Evolutionary conservation across 768 basidiomycete genomes (phyloP).

Genomic region (Zangia roseola): DNA sequence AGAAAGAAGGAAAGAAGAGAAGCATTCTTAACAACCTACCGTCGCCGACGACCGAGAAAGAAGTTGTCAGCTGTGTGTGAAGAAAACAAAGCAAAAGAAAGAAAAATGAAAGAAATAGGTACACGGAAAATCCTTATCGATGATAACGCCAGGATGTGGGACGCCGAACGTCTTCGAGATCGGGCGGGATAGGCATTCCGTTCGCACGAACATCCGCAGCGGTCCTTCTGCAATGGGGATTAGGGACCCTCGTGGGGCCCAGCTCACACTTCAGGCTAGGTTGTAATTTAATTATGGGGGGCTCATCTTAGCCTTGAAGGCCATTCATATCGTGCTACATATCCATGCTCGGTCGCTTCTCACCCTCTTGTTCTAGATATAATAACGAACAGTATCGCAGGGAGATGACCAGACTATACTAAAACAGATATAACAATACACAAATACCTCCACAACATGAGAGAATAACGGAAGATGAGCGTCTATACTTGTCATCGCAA

Average conservation of each 20-base stretch:
- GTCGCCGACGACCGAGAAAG: not conserved
- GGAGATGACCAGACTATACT: constrained; percentile 3
- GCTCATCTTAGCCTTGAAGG: not conserved
- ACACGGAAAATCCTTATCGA: constrained; percentile 16
- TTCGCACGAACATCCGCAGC: constrained; percentile 11
- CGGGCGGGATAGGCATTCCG: constrained; percentile 13
- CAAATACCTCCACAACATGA: constrained; percentile 16
- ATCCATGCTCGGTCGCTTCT: constrained; percentile 4
- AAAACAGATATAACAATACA: constrained; percentile 28
- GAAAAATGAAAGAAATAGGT: not conserved
- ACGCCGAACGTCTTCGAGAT: constrained; percentile 21
- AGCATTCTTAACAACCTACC: not conserved
- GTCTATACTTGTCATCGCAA: constrained; percentile 12
- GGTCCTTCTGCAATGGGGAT: constrained; percentile 9
- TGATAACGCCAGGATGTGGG: constrained; percentile 1
- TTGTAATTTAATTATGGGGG: constrained; percentile 3
- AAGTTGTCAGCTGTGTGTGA: not conserved
- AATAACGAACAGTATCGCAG: not conserved
- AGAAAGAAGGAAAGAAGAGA: not conserved
- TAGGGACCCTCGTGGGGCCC: constrained; percentile 19
- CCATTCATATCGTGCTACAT: not conserved
- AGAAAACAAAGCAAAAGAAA: not conserved
- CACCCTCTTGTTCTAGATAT: not conserved
- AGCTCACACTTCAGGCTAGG: constrained; percentile 2
- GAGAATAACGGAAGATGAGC: constrained; percentile 6